Evolutionary conservation across 345 rosid genomes (phyloP).

Genomic region (Eucalyptus virginea): DNA sequence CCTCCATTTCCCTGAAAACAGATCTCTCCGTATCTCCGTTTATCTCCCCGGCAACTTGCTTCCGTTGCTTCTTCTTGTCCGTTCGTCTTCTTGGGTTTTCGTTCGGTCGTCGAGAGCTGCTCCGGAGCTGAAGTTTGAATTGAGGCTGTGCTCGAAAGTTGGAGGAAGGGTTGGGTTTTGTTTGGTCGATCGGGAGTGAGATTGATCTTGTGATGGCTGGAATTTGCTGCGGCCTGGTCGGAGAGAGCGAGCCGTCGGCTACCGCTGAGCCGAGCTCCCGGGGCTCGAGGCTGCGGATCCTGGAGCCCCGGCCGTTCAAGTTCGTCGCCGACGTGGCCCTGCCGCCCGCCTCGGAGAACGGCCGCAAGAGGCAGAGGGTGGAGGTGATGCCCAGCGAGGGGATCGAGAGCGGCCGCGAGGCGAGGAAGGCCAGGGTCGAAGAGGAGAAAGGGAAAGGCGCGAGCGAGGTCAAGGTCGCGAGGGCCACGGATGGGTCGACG

Average conservation of each 20-base stretch:
- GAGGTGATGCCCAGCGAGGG: background rate
- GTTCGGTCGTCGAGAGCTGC: background rate
- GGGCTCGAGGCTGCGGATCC: slow-evolving; percentile 34
- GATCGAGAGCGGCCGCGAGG: background rate
- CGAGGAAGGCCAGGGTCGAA: background rate
- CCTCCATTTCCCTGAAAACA: background rate
- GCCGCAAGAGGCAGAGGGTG: slow-evolving; percentile 35
- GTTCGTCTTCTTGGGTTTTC: background rate
- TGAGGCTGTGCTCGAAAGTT: background rate
- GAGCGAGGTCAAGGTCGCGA: background rate
- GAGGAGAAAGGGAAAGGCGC: background rate
- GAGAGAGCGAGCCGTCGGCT: slow-evolving; percentile 48
- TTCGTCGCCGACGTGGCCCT: slow-evolving; percentile 33
- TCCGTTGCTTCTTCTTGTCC: background rate
- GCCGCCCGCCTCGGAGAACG: slow-evolving; percentile 12
- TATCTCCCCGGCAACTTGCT: background rate
- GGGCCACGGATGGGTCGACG: background rate
- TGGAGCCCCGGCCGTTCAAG: slow-evolving; percentile 54
- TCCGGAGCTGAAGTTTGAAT: background rate
- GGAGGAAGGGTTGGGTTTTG: background rate
- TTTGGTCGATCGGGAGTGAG: background rate
- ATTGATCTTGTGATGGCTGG: slow-evolving; percentile 40
- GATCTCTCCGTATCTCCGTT: background rate
- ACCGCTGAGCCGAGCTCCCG: slow-evolving; percentile 38
- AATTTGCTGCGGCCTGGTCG: slow-evolving; percentile 65